Evolutionary conservation across 2,329 filamentous ascomycete species (phyloP).

Genomic region (Dothideomycetes sp.): DNA sequence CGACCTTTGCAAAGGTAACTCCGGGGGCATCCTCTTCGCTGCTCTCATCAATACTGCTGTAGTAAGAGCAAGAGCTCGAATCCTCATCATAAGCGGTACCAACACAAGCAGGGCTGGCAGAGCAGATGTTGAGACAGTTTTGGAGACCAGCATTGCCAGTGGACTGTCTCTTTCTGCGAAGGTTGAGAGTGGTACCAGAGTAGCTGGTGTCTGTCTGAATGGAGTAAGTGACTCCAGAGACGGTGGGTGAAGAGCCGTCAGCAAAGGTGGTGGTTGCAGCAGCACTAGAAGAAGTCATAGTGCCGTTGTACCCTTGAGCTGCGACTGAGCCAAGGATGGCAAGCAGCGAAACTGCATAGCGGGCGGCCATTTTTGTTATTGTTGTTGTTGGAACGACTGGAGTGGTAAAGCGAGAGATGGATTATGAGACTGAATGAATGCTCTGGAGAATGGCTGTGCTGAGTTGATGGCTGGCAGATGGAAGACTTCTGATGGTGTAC

Average conservation of each 20-base stretch:
- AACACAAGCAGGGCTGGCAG: not conserved
- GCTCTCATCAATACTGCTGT: not conserved
- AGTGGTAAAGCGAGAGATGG: conserved; percentile 8
- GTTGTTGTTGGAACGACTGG: conserved; percentile 6
- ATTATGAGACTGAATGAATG: not conserved
- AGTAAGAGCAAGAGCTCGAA: not conserved
- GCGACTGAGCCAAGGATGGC: conserved; percentile 5
- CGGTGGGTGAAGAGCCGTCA: not conserved
- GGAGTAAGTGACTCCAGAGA: not conserved
- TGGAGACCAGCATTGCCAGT: not conserved
- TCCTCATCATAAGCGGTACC: not conserved
- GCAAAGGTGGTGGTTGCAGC: not conserved
- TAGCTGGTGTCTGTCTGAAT: conserved; percentile 2
- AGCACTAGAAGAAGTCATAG: conserved; percentile 2
- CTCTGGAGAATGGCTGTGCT: not conserved
- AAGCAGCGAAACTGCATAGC: conserved; percentile 8
- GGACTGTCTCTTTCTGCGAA: conserved; percentile 9
- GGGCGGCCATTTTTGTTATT: conserved; percentile 8
- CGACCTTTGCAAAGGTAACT: conserved; percentile 2
- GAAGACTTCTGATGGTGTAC: not conserved
- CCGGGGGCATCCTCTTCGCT: not conserved
- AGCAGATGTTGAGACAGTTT: conserved; percentile 2
- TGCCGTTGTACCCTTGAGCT: not conserved
- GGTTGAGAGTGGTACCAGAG: not conserved
- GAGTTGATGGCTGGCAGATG: conserved; percentile 11